Conservation (phyloP, 1,284 basidiomycete species). For the Mycena sp. region DNA sequence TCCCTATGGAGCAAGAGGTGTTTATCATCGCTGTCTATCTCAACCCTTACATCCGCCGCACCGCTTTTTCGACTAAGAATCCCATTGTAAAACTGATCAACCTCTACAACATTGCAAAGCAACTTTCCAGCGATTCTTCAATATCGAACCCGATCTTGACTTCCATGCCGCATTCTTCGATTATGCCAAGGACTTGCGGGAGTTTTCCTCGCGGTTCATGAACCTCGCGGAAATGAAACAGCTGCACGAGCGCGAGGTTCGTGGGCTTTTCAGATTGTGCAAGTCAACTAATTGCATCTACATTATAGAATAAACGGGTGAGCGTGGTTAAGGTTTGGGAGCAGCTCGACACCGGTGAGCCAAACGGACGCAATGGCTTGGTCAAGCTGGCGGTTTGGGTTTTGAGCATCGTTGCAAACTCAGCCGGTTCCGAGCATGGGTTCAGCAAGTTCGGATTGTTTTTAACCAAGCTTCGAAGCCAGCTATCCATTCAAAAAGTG, state of each 20-base stretch:
- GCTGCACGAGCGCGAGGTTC: constrained; percentile 9
- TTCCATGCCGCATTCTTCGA: constrained; percentile 5
- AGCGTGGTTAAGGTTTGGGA: constrained; percentile 16
- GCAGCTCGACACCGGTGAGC: neutral
- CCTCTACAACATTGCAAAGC: neutral
- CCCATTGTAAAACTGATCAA: neutral
- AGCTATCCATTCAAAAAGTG: constrained; percentile 29
- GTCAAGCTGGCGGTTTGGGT: constrained; percentile 25
- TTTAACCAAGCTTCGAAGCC: constrained; percentile 27
- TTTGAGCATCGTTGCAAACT: constrained; percentile 29
- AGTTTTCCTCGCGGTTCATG: neutral
- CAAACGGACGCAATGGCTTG: constrained; percentile 19
- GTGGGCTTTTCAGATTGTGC: neutral
- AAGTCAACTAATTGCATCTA: neutral
- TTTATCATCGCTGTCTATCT: constrained; percentile 39
- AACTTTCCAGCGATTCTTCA: neutral
- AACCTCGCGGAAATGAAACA: constrained; percentile 1
- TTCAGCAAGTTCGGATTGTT: constrained; percentile 30
- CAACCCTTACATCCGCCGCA: constrained; percentile 28
- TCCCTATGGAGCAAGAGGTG: constrained; percentile 40
- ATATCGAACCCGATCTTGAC: neutral
- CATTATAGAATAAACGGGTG: constrained; percentile 9
- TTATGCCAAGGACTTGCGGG: neutral
- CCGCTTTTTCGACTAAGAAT: constrained; percentile 6
- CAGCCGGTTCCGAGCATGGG: constrained; percentile 24